Evolutionary conservation across 768 basidiomycete genomes (phyloP).

Genomic region (Pholiota microspora): DNA sequence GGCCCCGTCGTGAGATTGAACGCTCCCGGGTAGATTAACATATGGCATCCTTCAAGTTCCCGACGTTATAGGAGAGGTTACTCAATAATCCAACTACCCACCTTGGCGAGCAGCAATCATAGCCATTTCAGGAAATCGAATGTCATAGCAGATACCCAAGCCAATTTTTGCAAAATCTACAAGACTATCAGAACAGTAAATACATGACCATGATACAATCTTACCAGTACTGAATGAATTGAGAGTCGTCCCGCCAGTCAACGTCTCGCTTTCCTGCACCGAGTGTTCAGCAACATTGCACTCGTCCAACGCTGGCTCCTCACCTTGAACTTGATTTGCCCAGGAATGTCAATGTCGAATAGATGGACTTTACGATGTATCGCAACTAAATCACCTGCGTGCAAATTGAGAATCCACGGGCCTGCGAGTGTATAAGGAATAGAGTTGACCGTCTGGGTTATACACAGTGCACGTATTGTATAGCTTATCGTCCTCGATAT

Average conservation of each 20-base stretch:
- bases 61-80: not conserved
- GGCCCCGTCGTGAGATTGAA: slow-evolving; percentile 97
- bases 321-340: slow-evolving; percentile 88
- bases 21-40: slow-evolving; percentile 89
- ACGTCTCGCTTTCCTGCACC: slow-evolving; percentile 79
- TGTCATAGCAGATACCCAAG: slow-evolving; percentile 94
- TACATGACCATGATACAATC: not conserved
- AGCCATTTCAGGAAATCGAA: slow-evolving; percentile 92
- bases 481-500: slow-evolving; percentile 56
- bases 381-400: slow-evolving; percentile 76
- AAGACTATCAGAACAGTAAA: not conserved
- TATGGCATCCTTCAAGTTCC: slow-evolving; percentile 63
- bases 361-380: slow-evolving; percentile 94
- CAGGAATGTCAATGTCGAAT: slow-evolving; percentile 97
- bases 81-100: slow-evolving; percentile 22
- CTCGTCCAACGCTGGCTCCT: not conserved
- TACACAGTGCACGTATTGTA: slow-evolving; percentile 96
- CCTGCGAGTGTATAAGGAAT: not conserved
- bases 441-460: slow-evolving; percentile 62
- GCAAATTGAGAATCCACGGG: slow-evolving; percentile 4
- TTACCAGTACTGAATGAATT: slow-evolving; percentile 89
- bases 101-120: slow-evolving; percentile 89
- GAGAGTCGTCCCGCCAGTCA: slow-evolving; percentile 70
- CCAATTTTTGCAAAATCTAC: slow-evolving; percentile 96
- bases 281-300: slow-evolving; percentile 2